Evolutionary conservation across 73 alveolate species (phyloP).

Genomic region (Tetrahymena thermophila): DNA sequence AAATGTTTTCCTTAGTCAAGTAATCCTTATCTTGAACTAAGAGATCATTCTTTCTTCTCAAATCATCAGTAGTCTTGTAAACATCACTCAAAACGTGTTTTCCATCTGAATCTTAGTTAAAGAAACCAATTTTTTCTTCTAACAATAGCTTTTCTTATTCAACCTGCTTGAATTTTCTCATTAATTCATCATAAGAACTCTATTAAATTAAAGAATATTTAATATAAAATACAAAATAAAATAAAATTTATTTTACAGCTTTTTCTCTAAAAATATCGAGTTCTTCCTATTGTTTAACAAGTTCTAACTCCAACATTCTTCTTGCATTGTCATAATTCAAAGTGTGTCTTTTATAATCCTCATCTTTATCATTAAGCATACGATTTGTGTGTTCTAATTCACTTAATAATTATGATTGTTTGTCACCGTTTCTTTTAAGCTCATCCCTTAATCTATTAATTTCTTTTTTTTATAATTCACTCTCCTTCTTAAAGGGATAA

Average conservation of each 20-base stretch:
- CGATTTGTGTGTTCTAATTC: slow-evolving; percentile 45
- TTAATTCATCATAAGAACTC: slow-evolving; percentile 35
- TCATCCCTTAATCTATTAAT: slow-evolving; percentile 38
- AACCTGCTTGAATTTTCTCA: slow-evolving; percentile 34
- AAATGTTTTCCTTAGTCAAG: slow-evolving; percentile 51
- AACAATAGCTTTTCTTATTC: slow-evolving; percentile 35
- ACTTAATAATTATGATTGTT: slow-evolving; percentile 14
- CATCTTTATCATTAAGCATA: slow-evolving; percentile 33
- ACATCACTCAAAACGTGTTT: slow-evolving; percentile 21
- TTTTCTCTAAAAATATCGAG: slow-evolving; percentile 40
- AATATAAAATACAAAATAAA: neutral
- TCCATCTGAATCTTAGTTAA: slow-evolving; percentile 7
- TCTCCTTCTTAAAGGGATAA: slow-evolving; percentile 38
- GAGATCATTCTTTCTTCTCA: slow-evolving; percentile 61
- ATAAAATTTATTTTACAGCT: slow-evolving; percentile 11
- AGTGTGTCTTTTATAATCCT: slow-evolving; percentile 46
- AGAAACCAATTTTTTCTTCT: slow-evolving; percentile 46
- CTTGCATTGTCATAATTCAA: slow-evolving; percentile 37
- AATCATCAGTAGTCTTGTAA: slow-evolving; percentile 26
- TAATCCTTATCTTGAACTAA: slow-evolving; percentile 67
- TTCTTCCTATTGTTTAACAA: slow-evolving; percentile 16
- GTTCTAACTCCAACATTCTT: slow-evolving; percentile 32
- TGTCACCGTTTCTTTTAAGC: slow-evolving; percentile 24
- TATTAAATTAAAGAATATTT: neutral
- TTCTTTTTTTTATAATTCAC: slow-evolving; percentile 46